These are phyloP conservation scores for Dothideomycetes sp. DNA, from an alignment of 2,329 filamentous ascomycete genomes.

Conservation along the genomic window DNA sequence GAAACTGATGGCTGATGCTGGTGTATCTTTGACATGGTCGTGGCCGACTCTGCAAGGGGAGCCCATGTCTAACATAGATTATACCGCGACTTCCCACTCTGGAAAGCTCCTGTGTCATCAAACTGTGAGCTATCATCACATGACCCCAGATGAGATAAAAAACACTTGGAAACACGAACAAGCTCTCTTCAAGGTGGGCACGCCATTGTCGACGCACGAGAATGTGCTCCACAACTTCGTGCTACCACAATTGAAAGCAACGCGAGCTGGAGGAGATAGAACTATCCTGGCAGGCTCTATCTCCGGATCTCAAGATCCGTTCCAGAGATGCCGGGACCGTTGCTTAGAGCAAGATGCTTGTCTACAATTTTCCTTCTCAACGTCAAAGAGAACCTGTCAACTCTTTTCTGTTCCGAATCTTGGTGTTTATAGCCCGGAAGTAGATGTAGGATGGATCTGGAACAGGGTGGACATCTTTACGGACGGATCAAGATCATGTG, in stretches of 20 bases:
- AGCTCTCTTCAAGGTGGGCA: not conserved
- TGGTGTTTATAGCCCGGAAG: no score
- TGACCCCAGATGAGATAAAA: slow-evolving; percentile 17
- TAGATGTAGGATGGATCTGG: no score
- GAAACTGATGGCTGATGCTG: slow-evolving; percentile 19
- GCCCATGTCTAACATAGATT: slow-evolving; percentile 23
- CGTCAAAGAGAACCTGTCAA: no score
- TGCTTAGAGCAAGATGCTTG: no score
- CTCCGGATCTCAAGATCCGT: no score
- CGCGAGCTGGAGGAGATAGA: no score
- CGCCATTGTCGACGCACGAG: slow-evolving; percentile 15
- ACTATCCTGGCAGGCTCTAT: no score
- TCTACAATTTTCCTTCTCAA: no score
- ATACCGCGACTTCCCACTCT: slow-evolving; percentile 11
- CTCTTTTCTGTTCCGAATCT: no score
- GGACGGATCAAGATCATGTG: no score
- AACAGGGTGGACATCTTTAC: no score
- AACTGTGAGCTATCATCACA: slow-evolving; percentile 19
- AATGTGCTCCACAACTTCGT: slow-evolving; percentile 23
- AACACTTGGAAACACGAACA: slow-evolving; percentile 23
- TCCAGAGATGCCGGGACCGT: no score
- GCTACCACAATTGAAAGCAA: slow-evolving; percentile 17
- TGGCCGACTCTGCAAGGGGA: slow-evolving; percentile 23
- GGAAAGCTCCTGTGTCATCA: slow-evolving; percentile 20
- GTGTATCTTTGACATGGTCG: slow-evolving; percentile 16